These are phyloP conservation scores for Daldinia caldariorum DNA, from an alignment of 495 filamentous ascomycete species.

Conservation along the genomic window DNA sequence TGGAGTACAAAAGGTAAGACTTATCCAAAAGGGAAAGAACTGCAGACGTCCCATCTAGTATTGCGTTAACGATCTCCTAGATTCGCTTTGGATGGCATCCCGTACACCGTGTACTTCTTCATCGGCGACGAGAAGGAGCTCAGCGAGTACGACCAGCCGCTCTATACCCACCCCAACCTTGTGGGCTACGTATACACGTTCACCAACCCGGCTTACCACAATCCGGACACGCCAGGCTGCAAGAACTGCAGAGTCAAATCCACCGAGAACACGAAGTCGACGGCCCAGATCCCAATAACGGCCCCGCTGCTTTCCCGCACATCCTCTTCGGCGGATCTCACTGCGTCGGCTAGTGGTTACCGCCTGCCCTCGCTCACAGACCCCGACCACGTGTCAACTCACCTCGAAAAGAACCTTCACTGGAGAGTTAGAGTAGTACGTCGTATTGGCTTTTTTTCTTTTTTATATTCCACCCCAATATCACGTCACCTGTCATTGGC, in stretches of 20 bases:
- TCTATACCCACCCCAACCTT: neutral
- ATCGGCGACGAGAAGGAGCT: neutral
- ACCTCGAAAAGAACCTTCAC: neutral
- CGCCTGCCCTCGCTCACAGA: neutral
- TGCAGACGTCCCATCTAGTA: neutral
- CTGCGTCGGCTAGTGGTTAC: neutral
- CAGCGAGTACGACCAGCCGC: neutral
- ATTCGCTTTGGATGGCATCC: conserved; percentile 6
- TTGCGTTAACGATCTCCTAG: neutral
- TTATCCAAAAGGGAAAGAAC: neutral
- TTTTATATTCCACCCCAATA: no score
- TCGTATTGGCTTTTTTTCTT: neutral
- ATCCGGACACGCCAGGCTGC: conserved; percentile 1
- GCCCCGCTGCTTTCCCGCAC: neutral
- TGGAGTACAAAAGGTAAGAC: conserved; percentile 9
- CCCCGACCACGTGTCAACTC: neutral
- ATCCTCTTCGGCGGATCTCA: neutral
- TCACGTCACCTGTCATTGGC: no score
- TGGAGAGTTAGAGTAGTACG: conserved; percentile 3
- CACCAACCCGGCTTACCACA: conserved; percentile 2
- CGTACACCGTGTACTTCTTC: conserved; percentile 13
- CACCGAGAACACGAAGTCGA: neutral
- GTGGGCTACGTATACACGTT: conserved; percentile 13
- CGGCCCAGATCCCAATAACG: conserved; percentile 12
- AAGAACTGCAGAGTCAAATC: neutral